A percentile compares a stretch with the other conserved stretches of the same genome.
phyloP scores from a whole-genome alignment of 129 eudicot genomes.

The Heracleum sosnowskyi region DNA sequence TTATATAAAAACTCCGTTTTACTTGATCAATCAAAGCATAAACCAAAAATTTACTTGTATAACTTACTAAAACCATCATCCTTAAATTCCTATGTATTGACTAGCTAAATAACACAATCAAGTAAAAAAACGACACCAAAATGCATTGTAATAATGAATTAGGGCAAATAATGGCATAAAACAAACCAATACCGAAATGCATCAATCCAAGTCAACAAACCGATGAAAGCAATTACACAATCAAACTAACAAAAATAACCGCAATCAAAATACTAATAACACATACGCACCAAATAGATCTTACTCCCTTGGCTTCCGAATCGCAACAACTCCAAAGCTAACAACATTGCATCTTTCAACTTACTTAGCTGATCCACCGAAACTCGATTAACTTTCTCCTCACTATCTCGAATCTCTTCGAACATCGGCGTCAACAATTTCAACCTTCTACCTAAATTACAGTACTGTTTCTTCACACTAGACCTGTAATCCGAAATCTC shows the following conservation, averaged over 20 bases:
- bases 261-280: not conserved
- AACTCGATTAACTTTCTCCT: constrained; percentile 33
- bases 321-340: constrained; percentile 61
- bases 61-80: not conserved
- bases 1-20: too few species aligned
- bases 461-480: constrained; percentile 60
- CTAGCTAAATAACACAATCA: too few species aligned
- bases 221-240: not conserved
- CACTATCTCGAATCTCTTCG: constrained; percentile 81
- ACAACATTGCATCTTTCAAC: constrained; percentile 33
- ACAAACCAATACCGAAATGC: not conserved
- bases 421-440: constrained; percentile 81
- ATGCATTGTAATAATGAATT: not conserved
- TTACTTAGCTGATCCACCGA: constrained; percentile 29
- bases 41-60: not conserved
- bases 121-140: too few species aligned
- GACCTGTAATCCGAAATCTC: constrained; percentile 45
- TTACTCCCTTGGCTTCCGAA: constrained; percentile 81
- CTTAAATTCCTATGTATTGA: not conserved
- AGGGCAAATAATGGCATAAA: not conserved
- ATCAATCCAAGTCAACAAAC: not conserved
- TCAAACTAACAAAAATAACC: not conserved
- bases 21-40: not conserved
- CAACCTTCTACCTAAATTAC: constrained; percentile 62
- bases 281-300: constrained; percentile 55